A percentile compares a stretch with the other conserved stretches of the same genome.
Evolutionary conservation across 306 rosid species (phyloP).

Genomic region (Dalbergia cochinchinensis): DNA sequence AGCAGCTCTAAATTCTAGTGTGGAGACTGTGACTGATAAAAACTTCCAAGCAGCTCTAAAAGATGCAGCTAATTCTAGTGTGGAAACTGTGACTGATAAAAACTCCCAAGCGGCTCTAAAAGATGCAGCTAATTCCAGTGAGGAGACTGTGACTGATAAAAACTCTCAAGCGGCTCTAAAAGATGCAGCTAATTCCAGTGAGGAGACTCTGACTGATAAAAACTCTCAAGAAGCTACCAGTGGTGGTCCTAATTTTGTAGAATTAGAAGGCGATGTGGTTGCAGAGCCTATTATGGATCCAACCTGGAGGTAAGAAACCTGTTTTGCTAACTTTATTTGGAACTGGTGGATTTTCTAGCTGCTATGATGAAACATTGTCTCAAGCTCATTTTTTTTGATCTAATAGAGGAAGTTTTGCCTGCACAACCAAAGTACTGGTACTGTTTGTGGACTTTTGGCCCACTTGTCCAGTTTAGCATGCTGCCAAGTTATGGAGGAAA

Average conservation of each 20-base stretch:
- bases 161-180: too few relatives aligned
- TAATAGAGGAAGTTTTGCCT: constrained; percentile 68
- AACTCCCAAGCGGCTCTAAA: constrained; percentile 23
- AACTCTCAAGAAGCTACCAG: constrained; percentile 28
- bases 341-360: constrained; percentile 16
- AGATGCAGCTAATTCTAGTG: constrained; percentile 15
- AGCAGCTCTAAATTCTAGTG: too few relatives aligned
- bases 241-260: not conserved
- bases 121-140: constrained; percentile 7
- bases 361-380: constrained; percentile 37
- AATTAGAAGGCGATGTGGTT: constrained; percentile 20
- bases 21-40: too few relatives aligned
- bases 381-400: constrained; percentile 37
- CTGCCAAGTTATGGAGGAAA: constrained; percentile 58
- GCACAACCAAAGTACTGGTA: constrained; percentile 34
- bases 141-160: too few relatives aligned
- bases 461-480: constrained; percentile 76
- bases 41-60: too few relatives aligned
- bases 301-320: constrained; percentile 68
- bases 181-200: constrained; percentile 13
- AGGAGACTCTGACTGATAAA: constrained; percentile 3
- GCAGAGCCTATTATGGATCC: constrained; percentile 73
- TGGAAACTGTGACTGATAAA: constrained; percentile 9
- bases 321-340: constrained; percentile 6
- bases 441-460: constrained; percentile 53